A percentile compares a stretch with the other conserved stretches of the same genome.
These are phyloP conservation scores for Clonostachys sp. DNA, from an alignment of 2,329 filamentous ascomycete genomes.

Conservation along the genomic window DNA sequence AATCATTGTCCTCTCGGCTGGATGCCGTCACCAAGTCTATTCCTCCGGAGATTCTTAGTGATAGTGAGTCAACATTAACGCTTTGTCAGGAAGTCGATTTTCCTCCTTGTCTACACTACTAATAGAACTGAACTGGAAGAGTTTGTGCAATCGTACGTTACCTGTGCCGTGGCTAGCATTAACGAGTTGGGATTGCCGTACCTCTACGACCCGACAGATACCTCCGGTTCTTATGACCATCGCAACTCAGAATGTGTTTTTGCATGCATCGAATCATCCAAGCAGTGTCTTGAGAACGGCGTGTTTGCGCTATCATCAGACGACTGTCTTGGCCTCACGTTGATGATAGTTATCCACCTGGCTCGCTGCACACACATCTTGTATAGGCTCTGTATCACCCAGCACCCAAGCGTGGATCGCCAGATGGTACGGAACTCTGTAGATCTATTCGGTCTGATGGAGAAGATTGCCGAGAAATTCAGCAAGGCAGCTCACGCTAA, in stretches of 20 bases:
- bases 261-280: slow-evolving; percentile 13
- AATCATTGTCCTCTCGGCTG: too few relatives aligned
- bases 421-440: slow-evolving; percentile 22
- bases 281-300: too few relatives aligned
- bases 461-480: too few relatives aligned
- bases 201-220: slow-evolving; percentile 7
- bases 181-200: slow-evolving; percentile 18
- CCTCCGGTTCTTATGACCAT: slow-evolving; percentile 7
- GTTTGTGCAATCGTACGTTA: slow-evolving; percentile 20
- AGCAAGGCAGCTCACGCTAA: too few relatives aligned
- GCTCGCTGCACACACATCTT: slow-evolving; percentile 24
- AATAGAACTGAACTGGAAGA: slow-evolving; percentile 3
- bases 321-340: too few relatives aligned
- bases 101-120: slow-evolving; percentile 13
- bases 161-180: slow-evolving; percentile 27
- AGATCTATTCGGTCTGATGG: slow-evolving; percentile 17
- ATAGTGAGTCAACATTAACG: background rate
- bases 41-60: too few relatives aligned
- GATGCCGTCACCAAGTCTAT: too few relatives aligned
- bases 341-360: slow-evolving; percentile 15
- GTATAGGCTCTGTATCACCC: slow-evolving; percentile 26
- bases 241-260: slow-evolving; percentile 16
- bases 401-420: slow-evolving; percentile 31
- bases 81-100: background rate
- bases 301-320: too few relatives aligned